These are phyloP conservation scores for Batkoa obscura DNA, from an alignment of 371 early-diverging fungal species.

Conservation along the genomic window DNA sequence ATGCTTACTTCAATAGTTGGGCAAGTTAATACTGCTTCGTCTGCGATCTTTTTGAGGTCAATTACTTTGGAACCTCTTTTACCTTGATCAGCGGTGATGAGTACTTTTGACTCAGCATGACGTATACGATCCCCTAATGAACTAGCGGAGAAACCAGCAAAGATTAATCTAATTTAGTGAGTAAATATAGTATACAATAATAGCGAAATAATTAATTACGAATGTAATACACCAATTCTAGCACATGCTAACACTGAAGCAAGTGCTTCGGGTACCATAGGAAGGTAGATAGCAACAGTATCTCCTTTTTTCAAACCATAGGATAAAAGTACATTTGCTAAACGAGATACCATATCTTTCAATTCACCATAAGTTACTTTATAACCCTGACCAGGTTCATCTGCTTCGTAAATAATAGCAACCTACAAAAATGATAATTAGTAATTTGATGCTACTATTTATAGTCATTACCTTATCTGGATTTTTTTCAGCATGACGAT, in stretches of 20 bases:
- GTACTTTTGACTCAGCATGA: slow-evolving; percentile 52
- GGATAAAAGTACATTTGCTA: slow-evolving; percentile 60
- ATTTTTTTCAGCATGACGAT: slow-evolving; percentile 63
- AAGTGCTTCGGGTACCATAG: slow-evolving; percentile 90
- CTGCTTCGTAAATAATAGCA: slow-evolving; percentile 81
- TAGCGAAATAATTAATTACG: not conserved
- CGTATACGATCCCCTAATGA: slow-evolving; percentile 67
- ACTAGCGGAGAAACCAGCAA: slow-evolving; percentile 80
- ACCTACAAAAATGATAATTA: slow-evolving; percentile 21
- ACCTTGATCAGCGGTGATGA: slow-evolving; percentile 74
- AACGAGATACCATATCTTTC: slow-evolving; percentile 52
- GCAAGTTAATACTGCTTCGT: slow-evolving; percentile 56
- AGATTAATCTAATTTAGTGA: slow-evolving; percentile 73
- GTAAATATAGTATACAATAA: not conserved
- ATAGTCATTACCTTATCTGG: slow-evolving; percentile 30
- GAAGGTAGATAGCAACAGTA: slow-evolving; percentile 89
- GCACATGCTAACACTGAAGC: slow-evolving; percentile 87
- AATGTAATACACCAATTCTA: slow-evolving; percentile 74
- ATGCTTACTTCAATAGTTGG: slow-evolving; percentile 33
- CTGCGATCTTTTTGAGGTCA: slow-evolving; percentile 75
- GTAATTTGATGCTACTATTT: not conserved
- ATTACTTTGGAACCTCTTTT: slow-evolving; percentile 78
- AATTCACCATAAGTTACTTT: slow-evolving; percentile 70
- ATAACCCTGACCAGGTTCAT: slow-evolving; percentile 56
- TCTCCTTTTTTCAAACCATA: slow-evolving; percentile 79